Conservation (phyloP, 805 yeast species). For the Ogataea dorogensis region DNA sequence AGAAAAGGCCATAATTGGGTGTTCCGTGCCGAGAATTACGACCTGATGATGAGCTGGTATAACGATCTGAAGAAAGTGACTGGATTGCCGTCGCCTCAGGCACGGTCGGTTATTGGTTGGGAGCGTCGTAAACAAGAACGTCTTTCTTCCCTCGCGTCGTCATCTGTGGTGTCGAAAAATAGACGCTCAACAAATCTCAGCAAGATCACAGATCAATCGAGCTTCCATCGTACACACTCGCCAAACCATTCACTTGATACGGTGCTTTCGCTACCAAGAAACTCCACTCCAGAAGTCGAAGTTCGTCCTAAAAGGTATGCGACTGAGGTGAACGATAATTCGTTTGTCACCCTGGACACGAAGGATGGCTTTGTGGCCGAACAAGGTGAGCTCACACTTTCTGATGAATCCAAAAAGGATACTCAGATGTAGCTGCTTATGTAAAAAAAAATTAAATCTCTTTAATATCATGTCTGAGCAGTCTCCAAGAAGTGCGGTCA, state of each 20-base stretch:
- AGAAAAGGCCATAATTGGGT: slow-evolving; percentile 90
- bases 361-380: slow-evolving; percentile 21
- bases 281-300: slow-evolving; percentile 7
- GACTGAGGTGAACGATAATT: slow-evolving; percentile 13
- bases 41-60: slow-evolving; percentile 81
- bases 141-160: slow-evolving; percentile 25
- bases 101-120: slow-evolving; percentile 49
- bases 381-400: slow-evolving; percentile 24
- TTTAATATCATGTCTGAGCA: not conserved
- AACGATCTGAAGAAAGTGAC: slow-evolving; percentile 72
- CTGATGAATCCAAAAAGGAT: slow-evolving; percentile 25
- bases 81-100: slow-evolving; percentile 54
- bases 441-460: slow-evolving; percentile 1
- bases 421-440: slow-evolving; percentile 23
- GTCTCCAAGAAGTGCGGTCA: not conserved
- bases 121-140: slow-evolving; percentile 32
- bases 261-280: slow-evolving; percentile 22
- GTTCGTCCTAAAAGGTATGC: slow-evolving; percentile 4
- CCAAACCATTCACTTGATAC: slow-evolving; percentile 25
- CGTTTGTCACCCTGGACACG: slow-evolving; percentile 20
- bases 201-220: slow-evolving; percentile 19
- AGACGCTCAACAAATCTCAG: slow-evolving; percentile 19
- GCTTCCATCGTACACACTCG: slow-evolving; percentile 17
- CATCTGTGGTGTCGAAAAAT: slow-evolving; percentile 24
- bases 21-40: slow-evolving; percentile 85